Conservation (phyloP, 495 filamentous ascomycete genomes). For the Podospora pseudoanserina region DNA sequence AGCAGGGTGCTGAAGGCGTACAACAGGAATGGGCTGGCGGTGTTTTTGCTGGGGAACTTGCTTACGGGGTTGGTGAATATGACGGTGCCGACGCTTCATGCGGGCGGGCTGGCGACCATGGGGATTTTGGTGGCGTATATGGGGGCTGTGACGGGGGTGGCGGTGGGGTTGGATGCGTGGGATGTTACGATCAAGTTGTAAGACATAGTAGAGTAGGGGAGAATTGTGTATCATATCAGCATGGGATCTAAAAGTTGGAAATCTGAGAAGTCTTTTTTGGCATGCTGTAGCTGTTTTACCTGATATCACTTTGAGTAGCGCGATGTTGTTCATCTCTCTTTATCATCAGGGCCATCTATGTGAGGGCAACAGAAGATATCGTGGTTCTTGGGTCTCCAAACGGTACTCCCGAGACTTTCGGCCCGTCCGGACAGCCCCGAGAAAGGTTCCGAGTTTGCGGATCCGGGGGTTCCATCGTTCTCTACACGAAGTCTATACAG, state of each 20-base stretch:
- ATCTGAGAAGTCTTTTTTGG: background rate
- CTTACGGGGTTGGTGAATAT: constrained; percentile 87
- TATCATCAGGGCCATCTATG: background rate
- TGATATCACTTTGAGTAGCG: background rate
- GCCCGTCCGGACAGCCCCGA: background rate
- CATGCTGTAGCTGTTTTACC: background rate
- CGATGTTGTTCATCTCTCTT: background rate
- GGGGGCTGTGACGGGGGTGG: constrained; percentile 59
- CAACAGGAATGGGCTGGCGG: constrained; percentile 80
- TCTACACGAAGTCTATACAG: background rate
- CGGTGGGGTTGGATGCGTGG: constrained; percentile 64
- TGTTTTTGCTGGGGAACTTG: constrained; percentile 88
- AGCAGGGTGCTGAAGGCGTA: constrained; percentile 75
- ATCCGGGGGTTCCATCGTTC: background rate
- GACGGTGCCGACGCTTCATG: constrained; percentile 73
- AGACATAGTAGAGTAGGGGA: background rate
- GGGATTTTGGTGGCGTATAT: constrained; percentile 70
- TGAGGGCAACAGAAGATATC: background rate
- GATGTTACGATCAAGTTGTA: constrained; percentile 76
- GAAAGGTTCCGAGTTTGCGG: background rate
- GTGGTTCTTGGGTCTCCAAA: background rate
- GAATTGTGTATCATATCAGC: background rate
- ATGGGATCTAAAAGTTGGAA: background rate
- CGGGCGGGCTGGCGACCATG: constrained; percentile 61
- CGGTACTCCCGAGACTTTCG: background rate